Evolutionary conservation across 2,329 filamentous ascomycete species (phyloP).

Genomic region (Lasiodiplodia theobromae): DNA sequence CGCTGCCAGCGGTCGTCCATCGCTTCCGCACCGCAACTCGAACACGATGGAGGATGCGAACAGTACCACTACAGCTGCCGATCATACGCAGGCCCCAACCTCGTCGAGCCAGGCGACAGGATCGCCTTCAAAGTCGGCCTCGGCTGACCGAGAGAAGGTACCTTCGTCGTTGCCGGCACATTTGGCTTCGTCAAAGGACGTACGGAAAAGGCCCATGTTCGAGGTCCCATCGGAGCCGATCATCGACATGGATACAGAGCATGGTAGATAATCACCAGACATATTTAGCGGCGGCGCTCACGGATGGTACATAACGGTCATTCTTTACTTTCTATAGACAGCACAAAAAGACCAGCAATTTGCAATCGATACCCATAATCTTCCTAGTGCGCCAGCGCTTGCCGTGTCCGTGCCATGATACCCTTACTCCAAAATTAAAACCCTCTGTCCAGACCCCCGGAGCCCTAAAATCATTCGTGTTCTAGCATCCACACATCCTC

Average conservation of each 20-base stretch:
- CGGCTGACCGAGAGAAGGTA: conserved; percentile 26
- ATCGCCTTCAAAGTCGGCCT: neutral
- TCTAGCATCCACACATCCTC: neutral
- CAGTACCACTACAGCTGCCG: neutral
- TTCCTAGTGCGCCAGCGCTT: conserved; percentile 8
- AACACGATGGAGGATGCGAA: neutral
- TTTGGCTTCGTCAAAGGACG: conserved; percentile 35
- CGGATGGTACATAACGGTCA: neutral
- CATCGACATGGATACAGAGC: conserved; percentile 45
- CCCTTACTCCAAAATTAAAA: neutral
- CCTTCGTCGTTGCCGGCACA: conserved; percentile 37
- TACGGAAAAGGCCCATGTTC: conserved; percentile 53
- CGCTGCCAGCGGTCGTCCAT: neutral
- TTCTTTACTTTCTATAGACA: neutral
- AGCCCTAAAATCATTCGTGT: neutral
- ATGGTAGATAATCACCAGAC: neutral
- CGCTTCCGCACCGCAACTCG: conserved; percentile 14
- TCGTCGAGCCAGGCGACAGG: neutral
- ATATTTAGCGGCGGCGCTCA: neutral
- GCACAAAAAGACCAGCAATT: neutral
- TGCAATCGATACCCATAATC: neutral
- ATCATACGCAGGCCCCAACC: neutral
- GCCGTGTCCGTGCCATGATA: neutral
- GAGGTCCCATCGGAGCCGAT: conserved; percentile 50
- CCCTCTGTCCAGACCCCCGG: neutral